Evolutionary conservation across 768 basidiomycete species (phyloP).

Genomic region (Cytidiella melzeri): DNA sequence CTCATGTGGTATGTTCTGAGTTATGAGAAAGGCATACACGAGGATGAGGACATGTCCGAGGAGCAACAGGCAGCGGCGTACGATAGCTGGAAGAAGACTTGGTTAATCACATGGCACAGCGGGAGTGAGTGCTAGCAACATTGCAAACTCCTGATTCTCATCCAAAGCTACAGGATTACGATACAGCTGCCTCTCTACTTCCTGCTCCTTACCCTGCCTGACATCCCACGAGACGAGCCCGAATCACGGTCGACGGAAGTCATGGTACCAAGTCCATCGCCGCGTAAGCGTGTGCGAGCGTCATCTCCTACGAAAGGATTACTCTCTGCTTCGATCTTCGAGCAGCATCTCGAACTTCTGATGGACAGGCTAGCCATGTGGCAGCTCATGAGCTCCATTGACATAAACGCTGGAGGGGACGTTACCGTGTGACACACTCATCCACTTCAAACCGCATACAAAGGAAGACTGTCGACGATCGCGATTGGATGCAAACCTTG

Average conservation of each 20-base stretch:
- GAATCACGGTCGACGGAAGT: constrained; percentile 13
- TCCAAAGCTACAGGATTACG: constrained; percentile 43
- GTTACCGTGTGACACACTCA: constrained; percentile 3
- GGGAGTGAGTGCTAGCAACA: constrained; percentile 29
- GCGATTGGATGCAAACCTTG: constrained; percentile 74
- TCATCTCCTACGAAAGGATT: constrained; percentile 9
- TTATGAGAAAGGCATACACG: constrained; percentile 44
- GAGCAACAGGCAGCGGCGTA: constrained; percentile 33
- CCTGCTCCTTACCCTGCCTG: constrained; percentile 58
- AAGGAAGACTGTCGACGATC: constrained; percentile 17
- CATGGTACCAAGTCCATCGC: constrained; percentile 15
- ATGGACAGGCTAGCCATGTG: constrained; percentile 79
- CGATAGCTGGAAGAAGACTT: constrained; percentile 45
- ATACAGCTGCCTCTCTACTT: constrained; percentile 71
- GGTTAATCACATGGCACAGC: constrained; percentile 63
- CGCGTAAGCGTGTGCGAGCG: constrained; percentile 21
- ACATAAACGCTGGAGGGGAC: constrained; percentile 19
- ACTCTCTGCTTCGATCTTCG: constrained; percentile 20
- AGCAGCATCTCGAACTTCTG: constrained; percentile 60
- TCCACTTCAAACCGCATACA: constrained; percentile 17
- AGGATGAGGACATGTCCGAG: constrained; percentile 7
- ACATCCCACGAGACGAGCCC: constrained; percentile 25
- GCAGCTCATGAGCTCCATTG: constrained; percentile 50
- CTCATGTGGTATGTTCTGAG: constrained; percentile 74
- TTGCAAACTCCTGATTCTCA: too few relatives aligned